A percentile compares a stretch with the other conserved stretches of the same genome.
Conservation (phyloP, 305 asterid genomes). For the Solanum hybrid region DNA sequence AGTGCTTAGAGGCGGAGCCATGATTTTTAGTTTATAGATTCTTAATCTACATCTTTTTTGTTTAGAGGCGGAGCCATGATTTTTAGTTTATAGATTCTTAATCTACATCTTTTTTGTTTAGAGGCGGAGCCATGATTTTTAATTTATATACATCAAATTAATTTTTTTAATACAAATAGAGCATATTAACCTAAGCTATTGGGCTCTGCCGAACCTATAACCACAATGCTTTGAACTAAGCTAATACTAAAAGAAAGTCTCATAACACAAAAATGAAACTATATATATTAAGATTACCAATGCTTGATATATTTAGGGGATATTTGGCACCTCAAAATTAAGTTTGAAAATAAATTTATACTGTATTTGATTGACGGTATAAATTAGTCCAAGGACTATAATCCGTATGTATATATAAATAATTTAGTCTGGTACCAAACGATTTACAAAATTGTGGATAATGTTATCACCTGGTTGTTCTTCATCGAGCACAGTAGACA, state of each 20-base stretch:
- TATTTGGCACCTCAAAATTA: not conserved
- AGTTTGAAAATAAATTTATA: not conserved
- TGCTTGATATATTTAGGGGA: not conserved
- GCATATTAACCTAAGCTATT: not conserved
- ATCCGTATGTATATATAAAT: not conserved
- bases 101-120: not conserved
- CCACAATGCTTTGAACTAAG: not conserved
- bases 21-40: not conserved
- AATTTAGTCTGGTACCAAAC: not conserved
- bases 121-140: not conserved
- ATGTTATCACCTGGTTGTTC: conserved; percentile 55
- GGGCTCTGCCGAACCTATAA: not conserved
- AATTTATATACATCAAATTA: not conserved
- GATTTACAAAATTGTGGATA: not conserved
- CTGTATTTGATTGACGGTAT: not conserved
- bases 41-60: not conserved
- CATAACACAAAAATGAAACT: not conserved
- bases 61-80: not conserved
- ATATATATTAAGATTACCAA: not conserved
- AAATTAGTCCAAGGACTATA: not conserved
- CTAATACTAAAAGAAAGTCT: not conserved
- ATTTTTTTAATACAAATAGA: not conserved
- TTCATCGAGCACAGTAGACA: conserved; percentile 55
- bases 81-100: not conserved
- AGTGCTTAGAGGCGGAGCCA: not conserved